Base-by-base conservation (phyloP, 1,284 basidiomycete species). In the Naganishia liquefaciens region DNA sequence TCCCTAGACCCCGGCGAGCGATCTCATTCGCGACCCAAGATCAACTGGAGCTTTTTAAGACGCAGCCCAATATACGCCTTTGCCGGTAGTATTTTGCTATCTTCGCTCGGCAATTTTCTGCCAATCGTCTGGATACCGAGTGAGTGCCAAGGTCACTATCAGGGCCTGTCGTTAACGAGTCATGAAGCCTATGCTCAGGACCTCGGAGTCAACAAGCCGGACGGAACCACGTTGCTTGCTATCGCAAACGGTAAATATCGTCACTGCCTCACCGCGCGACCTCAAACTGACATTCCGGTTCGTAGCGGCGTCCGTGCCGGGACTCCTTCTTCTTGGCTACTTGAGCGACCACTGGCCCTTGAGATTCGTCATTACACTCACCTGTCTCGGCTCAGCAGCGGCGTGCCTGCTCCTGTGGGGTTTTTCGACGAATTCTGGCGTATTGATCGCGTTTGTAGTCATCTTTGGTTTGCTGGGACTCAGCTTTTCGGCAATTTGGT, bases 391-490 rank as follows among this genome's bases (percentile, higher is more conserved):
- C 0, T 70, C 73, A 3, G 70, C 76, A 1, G 33, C 75, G 1
- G 61, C 76, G 0, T 77, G 76, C 57, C 71, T 77, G 23, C 68
- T 77, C 25, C 68, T 80, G 33, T 80, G 79, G 77, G 79, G 79
- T 0, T 73, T 79, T 55, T 75, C 75, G 0, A 75, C 74, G 10
- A 69, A 68, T 19, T 54, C 69, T n/a, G 70, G 58, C 15, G 62
- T 71, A 3, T 65, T 77, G 15, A 68, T 74, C 0, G 65, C 64
- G 0, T 77, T 77, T 50, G 67, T 69, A 1, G 50, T 76, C n/a
- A 54, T 72, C 2, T 77, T 75, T 57, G 76, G 73, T 30, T 46
- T 73, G 23, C 68, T 73, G 5, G 74, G 71, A 0, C 63, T 68
- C 25, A 71, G 71, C 57, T 75, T 77, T 54, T 68, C 74, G 5